These are phyloP conservation scores for Fusarium sp. DNA, from an alignment of 2,329 filamentous ascomycete species.

Conservation along the genomic window DNA sequence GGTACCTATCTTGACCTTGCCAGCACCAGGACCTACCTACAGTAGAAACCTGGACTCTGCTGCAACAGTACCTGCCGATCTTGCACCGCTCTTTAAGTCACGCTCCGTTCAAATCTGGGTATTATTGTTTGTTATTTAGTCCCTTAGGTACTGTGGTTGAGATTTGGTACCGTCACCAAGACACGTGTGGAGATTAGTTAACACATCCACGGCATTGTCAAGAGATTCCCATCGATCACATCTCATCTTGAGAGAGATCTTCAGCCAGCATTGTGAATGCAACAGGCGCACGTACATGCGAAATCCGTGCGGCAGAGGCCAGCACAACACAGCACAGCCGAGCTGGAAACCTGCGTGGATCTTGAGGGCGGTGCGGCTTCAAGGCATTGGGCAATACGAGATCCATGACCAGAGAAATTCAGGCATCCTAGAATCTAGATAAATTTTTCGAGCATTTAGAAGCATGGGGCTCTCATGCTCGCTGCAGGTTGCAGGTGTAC, in stretches of 20 bases:
- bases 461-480: slow-evolving; percentile 1
- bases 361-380: neutral
- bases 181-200: slow-evolving; percentile 6
- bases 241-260: slow-evolving; percentile 26
- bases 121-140: neutral
- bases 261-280: slow-evolving; percentile 27
- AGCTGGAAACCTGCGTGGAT: slow-evolving; percentile 8
- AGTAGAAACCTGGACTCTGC: neutral
- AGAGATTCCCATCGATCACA: slow-evolving; percentile 17
- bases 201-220: neutral
- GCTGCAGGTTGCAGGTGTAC: neutral
- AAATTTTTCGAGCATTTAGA: neutral
- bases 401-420: neutral
- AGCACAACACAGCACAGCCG: neutral
- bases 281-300: neutral
- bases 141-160: neutral
- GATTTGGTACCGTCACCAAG: neutral
- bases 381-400: slow-evolving; percentile 3
- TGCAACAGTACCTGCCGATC: slow-evolving; percentile 2
- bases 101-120: neutral
- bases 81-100: neutral
- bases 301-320: neutral
- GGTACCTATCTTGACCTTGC: too few relatives aligned
- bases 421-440: slow-evolving; percentile 4
- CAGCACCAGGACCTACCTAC: neutral